A percentile compares a stretch with the other conserved stretches of the same genome.
Evolutionary conservation across 257 asterid genomes (phyloP).

Genomic region (Galeopsis tetrahit): DNA sequence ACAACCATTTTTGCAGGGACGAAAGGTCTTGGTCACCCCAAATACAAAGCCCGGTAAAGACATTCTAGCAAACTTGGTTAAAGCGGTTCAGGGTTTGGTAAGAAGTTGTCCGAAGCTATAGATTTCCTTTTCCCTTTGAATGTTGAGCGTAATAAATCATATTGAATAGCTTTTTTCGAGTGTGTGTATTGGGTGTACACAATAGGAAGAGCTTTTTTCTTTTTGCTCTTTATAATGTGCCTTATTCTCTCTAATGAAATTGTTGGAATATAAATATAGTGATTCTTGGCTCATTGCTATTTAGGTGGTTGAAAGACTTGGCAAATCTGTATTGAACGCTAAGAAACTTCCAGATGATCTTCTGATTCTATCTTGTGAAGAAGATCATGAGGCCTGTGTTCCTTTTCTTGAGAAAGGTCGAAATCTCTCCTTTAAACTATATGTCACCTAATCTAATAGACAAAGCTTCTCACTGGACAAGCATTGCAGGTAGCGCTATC

Average conservation of each 20-base stretch:
- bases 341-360: conserved; percentile 67
- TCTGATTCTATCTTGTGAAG: conserved; percentile 90
- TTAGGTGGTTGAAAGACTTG: conserved; percentile 89
- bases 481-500: conserved; percentile 68
- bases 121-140: conserved; percentile 17
- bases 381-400: conserved; percentile 75
- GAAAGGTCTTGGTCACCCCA: conserved; percentile 76
- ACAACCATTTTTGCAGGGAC: conserved; percentile 69
- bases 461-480: conserved; percentile 11
- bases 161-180: neutral
- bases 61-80: conserved; percentile 71
- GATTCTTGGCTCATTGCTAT: conserved; percentile 32
- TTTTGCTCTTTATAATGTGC: too few relatives aligned
- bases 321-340: conserved; percentile 69
- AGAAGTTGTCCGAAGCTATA: conserved; percentile 32
- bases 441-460: neutral
- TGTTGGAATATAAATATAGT: conserved; percentile 12
- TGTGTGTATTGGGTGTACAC: neutral
- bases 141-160: neutral
- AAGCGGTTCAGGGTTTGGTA: conserved; percentile 91
- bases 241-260: neutral
- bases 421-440: conserved; percentile 25
- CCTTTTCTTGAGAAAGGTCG: conserved; percentile 93
- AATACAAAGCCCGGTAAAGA: conserved; percentile 95
- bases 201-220: neutral